Conservation (phyloP, 202 grass and related monocot genomes). For the Hordeum pubiflorum region DNA sequence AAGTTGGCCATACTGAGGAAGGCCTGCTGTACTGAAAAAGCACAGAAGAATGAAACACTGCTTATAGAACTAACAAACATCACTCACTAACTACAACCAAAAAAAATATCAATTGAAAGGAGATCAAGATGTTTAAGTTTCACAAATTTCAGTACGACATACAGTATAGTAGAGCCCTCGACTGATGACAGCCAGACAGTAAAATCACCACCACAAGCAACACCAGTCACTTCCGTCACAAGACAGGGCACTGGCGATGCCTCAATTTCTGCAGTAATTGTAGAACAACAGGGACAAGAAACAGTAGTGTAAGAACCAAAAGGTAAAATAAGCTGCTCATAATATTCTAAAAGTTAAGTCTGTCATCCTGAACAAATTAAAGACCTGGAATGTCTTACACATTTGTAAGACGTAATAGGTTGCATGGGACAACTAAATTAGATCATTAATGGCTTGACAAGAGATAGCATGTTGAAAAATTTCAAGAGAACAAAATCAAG, state of each 20-base stretch:
- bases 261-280: constrained; percentile 64
- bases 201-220: constrained; percentile 86
- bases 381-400: background rate
- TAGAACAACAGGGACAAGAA: background rate
- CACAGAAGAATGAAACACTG: constrained; percentile 45
- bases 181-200: constrained; percentile 84
- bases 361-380: background rate
- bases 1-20: constrained; percentile 94
- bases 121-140: constrained; percentile 1
- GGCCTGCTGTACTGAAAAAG: constrained; percentile 70
- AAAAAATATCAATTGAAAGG: constrained; percentile 17
- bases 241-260: constrained; percentile 60
- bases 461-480: background rate
- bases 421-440: background rate
- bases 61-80: constrained; percentile 20
- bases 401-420: background rate
- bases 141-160: constrained; percentile 29
- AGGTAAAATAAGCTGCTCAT: background rate
- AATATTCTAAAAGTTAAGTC: constrained; percentile 15
- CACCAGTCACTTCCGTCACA: constrained; percentile 61
- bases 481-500: background rate
- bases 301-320: background rate
- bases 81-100: constrained; percentile 23
- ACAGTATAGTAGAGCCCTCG: constrained; percentile 96
- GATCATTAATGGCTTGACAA: background rate